Base-by-base conservation (phyloP, 2,329 filamentous ascomycete genomes). In the Emmonsiellopsis sp. region DNA sequence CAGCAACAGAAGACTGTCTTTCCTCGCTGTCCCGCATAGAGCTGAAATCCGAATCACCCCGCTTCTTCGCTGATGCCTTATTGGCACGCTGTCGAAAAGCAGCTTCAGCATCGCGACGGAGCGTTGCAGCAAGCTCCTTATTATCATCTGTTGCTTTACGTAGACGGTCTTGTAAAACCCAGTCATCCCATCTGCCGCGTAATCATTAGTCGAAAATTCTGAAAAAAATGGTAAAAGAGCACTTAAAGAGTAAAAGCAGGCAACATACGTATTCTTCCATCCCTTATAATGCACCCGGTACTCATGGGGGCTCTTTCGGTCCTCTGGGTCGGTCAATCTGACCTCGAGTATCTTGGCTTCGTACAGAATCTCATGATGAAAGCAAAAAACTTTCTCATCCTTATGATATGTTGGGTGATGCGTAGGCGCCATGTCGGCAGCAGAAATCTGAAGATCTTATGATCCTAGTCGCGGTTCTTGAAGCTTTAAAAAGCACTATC, bases 221-320 rank as follows among this genome's bases (percentile, higher is more conserved):
- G n/a, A 11, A 47, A 21, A 21, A 42, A 14, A 50, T 46, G 8
- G 44, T 36, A 34, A 37, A 27, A 48, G 6, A 27, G 13, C 7
- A 39, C n/a, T 13, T 9, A 34, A 34, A 49, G 51, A 45, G 13
- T 45, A 51, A 54, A 57, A 57, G 52, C 42, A 61, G 49, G 32
- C 57, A 55, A 39, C 42, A 74, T 75, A 87, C 79, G 90, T 96
- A 70, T 92, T 91, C 78, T 98, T 98, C 93, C 93, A 98, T 65
- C 93, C 93, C 73, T 97, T 97, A 77, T 98, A 98, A 73, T 98
- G 93, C 53, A 98, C 87, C 66, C 88, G 87, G 75, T 95, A 98
- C 68, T 89, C 83, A 66, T 83, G 90, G 36, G 86, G 83, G 56
- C 85, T 85, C 68, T 83, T 84, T 71, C 87, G 85, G 65, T 85